Conservation (phyloP, 768 basidiomycete species). For the Roridomyces roridus region DNA sequence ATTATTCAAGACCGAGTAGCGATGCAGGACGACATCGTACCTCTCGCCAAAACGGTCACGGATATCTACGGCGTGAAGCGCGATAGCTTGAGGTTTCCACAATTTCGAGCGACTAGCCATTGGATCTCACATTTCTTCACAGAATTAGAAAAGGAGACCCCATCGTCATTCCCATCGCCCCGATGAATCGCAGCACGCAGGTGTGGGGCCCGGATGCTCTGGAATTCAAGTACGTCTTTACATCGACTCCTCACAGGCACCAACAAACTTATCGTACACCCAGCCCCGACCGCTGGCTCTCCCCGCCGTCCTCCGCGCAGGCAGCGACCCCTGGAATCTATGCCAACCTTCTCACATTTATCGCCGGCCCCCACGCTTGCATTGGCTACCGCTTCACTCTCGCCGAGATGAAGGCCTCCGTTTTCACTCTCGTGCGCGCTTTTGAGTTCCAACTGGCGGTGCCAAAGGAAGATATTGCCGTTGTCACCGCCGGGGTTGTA, state of each 20-base stretch:
- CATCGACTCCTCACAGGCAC: neutral
- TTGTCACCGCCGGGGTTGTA: neutral
- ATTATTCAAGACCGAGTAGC: neutral
- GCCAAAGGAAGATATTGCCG: neutral
- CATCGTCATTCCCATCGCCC: slow-evolving; percentile 15
- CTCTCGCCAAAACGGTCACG: neutral
- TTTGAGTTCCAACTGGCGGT: slow-evolving; percentile 14
- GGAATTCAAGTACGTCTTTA: slow-evolving; percentile 44
- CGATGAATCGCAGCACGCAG: slow-evolving; percentile 41
- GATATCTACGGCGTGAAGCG: neutral
- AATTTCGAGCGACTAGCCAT: neutral
- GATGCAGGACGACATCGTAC: slow-evolving; percentile 3
- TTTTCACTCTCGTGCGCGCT: slow-evolving; percentile 1
- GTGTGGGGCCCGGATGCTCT: slow-evolving; percentile 53
- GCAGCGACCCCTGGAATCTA: slow-evolving; percentile 45
- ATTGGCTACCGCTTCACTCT: slow-evolving; percentile 37
- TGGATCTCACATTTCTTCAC: neutral
- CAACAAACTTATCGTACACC: neutral
- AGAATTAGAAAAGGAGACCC: slow-evolving; percentile 6
- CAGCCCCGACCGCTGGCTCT: slow-evolving; percentile 54
- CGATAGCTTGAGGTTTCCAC: neutral
- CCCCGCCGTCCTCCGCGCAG: slow-evolving; percentile 27
- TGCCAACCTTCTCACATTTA: slow-evolving; percentile 45
- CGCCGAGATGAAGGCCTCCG: slow-evolving; percentile 6
- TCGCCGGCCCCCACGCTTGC: slow-evolving; percentile 50